Evolutionary conservation across 257 asterid species (phyloP).

Genomic region (Nicotiana noctiflora): DNA sequence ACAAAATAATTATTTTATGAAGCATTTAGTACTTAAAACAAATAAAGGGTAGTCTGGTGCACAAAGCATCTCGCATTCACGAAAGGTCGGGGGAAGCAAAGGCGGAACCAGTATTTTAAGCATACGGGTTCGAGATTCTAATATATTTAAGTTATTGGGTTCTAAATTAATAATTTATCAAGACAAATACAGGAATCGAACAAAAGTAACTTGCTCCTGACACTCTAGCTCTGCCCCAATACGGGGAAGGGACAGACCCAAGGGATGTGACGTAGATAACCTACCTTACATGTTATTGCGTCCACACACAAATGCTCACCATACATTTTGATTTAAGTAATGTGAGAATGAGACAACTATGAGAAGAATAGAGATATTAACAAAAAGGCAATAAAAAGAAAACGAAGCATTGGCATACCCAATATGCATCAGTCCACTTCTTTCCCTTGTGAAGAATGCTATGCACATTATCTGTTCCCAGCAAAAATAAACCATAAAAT

Average conservation of each 20-base stretch:
- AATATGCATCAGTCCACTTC: conserved; percentile 71
- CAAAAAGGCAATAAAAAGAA: background rate
- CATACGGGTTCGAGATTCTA: too few species aligned
- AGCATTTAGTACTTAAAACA: background rate
- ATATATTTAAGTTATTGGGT: too few species aligned
- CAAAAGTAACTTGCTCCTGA: too few species aligned
- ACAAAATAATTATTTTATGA: background rate
- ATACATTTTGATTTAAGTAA: background rate
- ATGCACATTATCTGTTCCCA: conserved; percentile 61
- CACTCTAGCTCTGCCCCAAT: too few species aligned
- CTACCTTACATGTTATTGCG: background rate
- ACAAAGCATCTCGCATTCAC: too few species aligned
- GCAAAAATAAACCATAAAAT: background rate
- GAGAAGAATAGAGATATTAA: background rate
- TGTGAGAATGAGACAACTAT: background rate
- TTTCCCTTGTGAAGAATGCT: conserved; percentile 47
- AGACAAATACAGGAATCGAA: too few species aligned
- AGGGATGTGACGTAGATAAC: too few species aligned
- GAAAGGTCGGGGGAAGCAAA: too few species aligned
- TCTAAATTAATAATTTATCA: too few species aligned
- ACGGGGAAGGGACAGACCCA: too few species aligned
- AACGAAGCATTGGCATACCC: conserved; percentile 37
- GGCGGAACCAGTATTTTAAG: too few species aligned
- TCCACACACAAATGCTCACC: background rate
- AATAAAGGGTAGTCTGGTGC: background rate